These are phyloP conservation scores for Evansstolkia leycettana DNA, from an alignment of 495 filamentous ascomycete genomes.

Conservation along the genomic window DNA sequence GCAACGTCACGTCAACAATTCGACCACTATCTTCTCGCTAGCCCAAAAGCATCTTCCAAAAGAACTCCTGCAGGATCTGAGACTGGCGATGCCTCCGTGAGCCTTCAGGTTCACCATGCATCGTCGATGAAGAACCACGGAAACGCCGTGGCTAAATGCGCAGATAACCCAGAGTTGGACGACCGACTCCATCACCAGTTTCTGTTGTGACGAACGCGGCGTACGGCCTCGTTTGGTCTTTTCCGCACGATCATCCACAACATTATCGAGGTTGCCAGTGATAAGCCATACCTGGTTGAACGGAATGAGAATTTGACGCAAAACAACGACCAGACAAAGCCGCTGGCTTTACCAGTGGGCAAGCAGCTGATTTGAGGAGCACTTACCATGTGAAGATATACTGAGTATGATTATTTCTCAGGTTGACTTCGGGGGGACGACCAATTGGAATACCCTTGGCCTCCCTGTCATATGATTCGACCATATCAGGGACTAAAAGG, in stretches of 20 bases:
- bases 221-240: constrained; percentile 58
- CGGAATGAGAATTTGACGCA: too few relatives aligned
- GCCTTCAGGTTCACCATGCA: constrained; percentile 4
- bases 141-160: constrained; percentile 1
- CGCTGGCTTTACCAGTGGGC: too few relatives aligned
- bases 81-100: constrained; percentile 51
- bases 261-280: constrained; percentile 82
- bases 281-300: constrained; percentile 77
- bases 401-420: constrained; percentile 92
- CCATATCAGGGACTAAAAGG: constrained; percentile 57
- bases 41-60: constrained; percentile 72
- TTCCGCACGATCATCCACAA: constrained; percentile 86
- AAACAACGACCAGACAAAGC: too few relatives aligned
- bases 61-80: constrained; percentile 71
- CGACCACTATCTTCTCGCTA: constrained; percentile 69
- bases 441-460: constrained; percentile 85
- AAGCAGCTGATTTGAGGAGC: background rate
- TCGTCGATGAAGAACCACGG: constrained; percentile 10
- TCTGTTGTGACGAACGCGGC: constrained; percentile 67
- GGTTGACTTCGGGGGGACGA: constrained; percentile 78
- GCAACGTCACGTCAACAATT: constrained; percentile 62
- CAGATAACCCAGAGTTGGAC: constrained; percentile 3
- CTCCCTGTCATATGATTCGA: constrained; percentile 57
- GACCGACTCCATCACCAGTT: constrained; percentile 47
- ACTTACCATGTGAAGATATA: constrained; percentile 97